A percentile compares a stretch with the other conserved stretches of the same genome.
Evolutionary conservation across 805 yeast species (phyloP).

Genomic region (Schwanniomyces pseudopolymorphus): DNA sequence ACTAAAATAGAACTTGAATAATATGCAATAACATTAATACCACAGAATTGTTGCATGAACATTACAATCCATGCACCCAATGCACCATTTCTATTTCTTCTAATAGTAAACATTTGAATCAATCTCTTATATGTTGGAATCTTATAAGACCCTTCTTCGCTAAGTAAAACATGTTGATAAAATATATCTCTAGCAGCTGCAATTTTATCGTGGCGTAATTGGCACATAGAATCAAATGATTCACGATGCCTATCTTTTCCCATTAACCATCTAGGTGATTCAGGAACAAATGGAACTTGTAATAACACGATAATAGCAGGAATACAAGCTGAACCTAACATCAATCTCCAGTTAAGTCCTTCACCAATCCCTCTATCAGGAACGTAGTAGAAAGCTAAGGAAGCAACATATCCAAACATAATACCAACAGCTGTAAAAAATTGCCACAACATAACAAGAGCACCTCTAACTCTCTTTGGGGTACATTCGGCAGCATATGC

Average conservation of each 20-base stretch:
- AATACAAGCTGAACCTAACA: slow-evolving; percentile 62
- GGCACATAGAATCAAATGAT: slow-evolving; percentile 49
- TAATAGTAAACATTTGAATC: slow-evolving; percentile 56
- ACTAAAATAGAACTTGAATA: slow-evolving; percentile 71
- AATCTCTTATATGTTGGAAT: slow-evolving; percentile 44
- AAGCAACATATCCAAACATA: slow-evolving; percentile 62
- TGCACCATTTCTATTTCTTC: slow-evolving; percentile 79
- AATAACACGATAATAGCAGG: slow-evolving; percentile 55
- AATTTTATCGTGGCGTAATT: slow-evolving; percentile 46
- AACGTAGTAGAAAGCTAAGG: slow-evolving; percentile 58
- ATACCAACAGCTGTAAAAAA: slow-evolving; percentile 76
- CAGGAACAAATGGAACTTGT: slow-evolving; percentile 58
- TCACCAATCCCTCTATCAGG: slow-evolving; percentile 44
- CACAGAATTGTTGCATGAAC: slow-evolving; percentile 86
- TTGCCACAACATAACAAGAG: slow-evolving; percentile 71
- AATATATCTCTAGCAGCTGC: slow-evolving; percentile 67
- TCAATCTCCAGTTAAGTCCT: slow-evolving; percentile 58
- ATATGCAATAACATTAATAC: slow-evolving; percentile 79
- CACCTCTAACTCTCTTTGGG: slow-evolving; percentile 60
- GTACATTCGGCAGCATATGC: slow-evolving; percentile 64
- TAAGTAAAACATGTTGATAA: slow-evolving; percentile 54
- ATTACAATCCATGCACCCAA: slow-evolving; percentile 73
- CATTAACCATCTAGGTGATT: slow-evolving; percentile 71
- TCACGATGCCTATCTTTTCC: slow-evolving; percentile 48
- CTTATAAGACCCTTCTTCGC: slow-evolving; percentile 58